These are phyloP conservation scores for Thoreauomyces humboldtii DNA, from an alignment of 192 early-diverging fungal genomes.

Conservation along the genomic window DNA sequence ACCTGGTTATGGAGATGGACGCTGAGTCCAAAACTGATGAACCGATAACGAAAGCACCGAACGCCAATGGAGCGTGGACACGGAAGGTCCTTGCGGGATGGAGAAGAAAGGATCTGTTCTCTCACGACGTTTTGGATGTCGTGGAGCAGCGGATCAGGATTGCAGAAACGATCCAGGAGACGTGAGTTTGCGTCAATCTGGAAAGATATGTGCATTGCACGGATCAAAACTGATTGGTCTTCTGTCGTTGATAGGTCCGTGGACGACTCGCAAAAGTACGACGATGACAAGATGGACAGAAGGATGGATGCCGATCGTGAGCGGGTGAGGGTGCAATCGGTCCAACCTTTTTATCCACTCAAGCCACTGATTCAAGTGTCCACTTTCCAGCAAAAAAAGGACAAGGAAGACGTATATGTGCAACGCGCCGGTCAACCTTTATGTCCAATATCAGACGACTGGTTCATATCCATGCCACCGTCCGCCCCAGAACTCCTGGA, in stretches of 20 bases:
- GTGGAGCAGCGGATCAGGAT: background rate
- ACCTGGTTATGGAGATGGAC: constrained; percentile 13
- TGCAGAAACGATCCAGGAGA: background rate
- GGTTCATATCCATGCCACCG: constrained; percentile 4
- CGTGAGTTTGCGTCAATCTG: background rate
- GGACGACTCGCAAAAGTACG: constrained; percentile 1
- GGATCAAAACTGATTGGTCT: background rate
- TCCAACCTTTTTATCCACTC: too few relatives aligned
- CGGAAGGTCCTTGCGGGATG: constrained; percentile 1
- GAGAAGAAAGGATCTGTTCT: background rate
- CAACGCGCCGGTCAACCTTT: constrained; percentile 3
- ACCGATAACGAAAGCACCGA: background rate
- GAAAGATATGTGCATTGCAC: background rate
- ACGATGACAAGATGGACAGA: constrained; percentile 27
- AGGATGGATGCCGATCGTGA: constrained; percentile 29
- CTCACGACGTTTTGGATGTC: background rate
- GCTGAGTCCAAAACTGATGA: background rate
- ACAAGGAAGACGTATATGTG: constrained; percentile 9
- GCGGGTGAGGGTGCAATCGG: background rate
- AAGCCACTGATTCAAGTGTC: background rate
- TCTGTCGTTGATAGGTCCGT: background rate
- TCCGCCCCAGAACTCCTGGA: background rate
- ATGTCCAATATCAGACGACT: background rate
- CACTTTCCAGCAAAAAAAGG: constrained; percentile 20
- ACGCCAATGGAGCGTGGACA: background rate